Conservation (phyloP, 768 basidiomycete genomes). For the Lyophyllum decastes region DNA sequence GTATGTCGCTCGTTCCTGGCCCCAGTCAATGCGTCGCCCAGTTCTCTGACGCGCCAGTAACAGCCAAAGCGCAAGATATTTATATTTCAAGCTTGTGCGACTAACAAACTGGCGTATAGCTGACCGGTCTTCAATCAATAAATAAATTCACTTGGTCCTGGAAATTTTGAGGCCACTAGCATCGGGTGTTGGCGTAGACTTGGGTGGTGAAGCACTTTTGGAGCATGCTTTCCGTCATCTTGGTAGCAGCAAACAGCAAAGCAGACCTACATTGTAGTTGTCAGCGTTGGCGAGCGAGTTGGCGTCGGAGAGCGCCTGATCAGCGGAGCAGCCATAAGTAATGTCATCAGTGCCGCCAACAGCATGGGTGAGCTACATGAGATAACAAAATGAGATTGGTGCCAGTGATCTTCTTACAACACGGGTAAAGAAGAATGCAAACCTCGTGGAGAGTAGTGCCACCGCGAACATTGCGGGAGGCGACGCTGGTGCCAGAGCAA, state of each 20-base stretch:
- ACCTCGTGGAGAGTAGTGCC: slow-evolving; percentile 44
- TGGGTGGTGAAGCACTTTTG: slow-evolving; percentile 49
- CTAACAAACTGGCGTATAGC: too few species aligned
- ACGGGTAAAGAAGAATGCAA: background rate
- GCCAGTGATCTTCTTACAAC: too few species aligned
- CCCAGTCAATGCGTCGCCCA: too few species aligned
- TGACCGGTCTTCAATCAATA: too few species aligned
- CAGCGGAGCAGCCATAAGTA: slow-evolving; percentile 39
- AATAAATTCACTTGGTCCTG: too few species aligned
- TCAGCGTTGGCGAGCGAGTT: slow-evolving; percentile 41
- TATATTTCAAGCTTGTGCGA: too few species aligned
- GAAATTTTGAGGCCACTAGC: too few species aligned
- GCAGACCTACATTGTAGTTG: slow-evolving; percentile 49
- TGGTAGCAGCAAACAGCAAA: slow-evolving; percentile 6
- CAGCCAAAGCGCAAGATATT: too few species aligned
- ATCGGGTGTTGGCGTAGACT: slow-evolving; percentile 37
- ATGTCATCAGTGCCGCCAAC: slow-evolving; percentile 41
- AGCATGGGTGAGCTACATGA: slow-evolving; percentile 40
- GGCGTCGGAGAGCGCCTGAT: slow-evolving; percentile 38
- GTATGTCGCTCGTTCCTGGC: background rate
- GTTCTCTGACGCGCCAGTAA: too few species aligned
- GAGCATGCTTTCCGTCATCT: background rate
- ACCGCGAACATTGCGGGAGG: slow-evolving; percentile 45
- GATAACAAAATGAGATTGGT: too few species aligned
- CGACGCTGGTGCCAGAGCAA: slow-evolving; percentile 44